Conservation (phyloP, 768 basidiomycete species). For the Cantharellus anzutake region DNA sequence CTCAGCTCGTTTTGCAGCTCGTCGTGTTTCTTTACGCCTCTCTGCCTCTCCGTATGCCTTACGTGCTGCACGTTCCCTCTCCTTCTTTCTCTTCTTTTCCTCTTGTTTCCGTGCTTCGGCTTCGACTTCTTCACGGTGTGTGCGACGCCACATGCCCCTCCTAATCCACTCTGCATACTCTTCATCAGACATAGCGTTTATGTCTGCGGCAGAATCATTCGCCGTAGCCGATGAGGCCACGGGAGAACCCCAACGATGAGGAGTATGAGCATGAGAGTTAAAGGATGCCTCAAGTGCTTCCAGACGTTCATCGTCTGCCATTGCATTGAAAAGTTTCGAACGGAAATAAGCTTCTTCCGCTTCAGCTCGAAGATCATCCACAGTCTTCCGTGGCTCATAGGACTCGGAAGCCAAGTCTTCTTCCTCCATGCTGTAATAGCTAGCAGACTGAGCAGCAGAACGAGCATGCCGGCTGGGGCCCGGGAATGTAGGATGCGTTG, state of each 20-base stretch:
- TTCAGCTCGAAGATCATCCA: conserved; percentile 30
- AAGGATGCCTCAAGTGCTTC: conserved; percentile 42
- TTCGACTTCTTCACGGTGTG: conserved; percentile 13
- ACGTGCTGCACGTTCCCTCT: conserved; percentile 5
- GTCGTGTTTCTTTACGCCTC: neutral
- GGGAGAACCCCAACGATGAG: conserved; percentile 40
- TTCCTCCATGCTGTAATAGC: neutral
- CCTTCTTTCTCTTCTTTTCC: conserved; percentile 6
- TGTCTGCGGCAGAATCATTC: conserved; percentile 24
- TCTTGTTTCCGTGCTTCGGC: conserved; percentile 1
- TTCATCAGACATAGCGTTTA: conserved; percentile 54
- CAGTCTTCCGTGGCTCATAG: conserved; percentile 7
- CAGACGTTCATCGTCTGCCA: conserved; percentile 44
- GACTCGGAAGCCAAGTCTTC: neutral
- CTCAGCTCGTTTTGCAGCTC: conserved; percentile 5
- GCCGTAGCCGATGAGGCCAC: conserved; percentile 14
- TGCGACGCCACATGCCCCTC: conserved; percentile 59
- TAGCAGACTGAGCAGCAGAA: no score
- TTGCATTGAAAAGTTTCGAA: conserved; percentile 52
- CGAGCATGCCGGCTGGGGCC: neutral
- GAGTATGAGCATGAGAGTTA: conserved; percentile 53
- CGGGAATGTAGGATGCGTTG: neutral
- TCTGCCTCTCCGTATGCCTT: conserved; percentile 5
- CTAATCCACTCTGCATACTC: conserved; percentile 80
- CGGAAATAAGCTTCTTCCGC: conserved; percentile 47